A percentile compares a stretch with the other conserved stretches of the same genome.
Conservation (phyloP, 192 early-diverging fungal genomes). For the Thamnidium elegans region DNA sequence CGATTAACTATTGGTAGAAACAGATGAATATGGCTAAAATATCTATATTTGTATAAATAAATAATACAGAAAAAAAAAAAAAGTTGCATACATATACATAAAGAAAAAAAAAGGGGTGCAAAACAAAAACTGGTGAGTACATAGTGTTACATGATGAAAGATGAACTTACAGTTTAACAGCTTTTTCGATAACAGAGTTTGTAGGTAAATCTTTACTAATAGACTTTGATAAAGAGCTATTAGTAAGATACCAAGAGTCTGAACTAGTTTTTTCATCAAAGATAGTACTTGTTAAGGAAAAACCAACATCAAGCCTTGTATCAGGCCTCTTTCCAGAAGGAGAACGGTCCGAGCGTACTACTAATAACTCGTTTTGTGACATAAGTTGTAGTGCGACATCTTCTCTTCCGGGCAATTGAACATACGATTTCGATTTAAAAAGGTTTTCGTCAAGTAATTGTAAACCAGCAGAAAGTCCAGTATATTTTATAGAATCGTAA, state of each 20-base stretch:
- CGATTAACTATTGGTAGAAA: constrained; percentile 32
- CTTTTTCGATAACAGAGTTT: constrained; percentile 15
- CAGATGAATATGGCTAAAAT: constrained; percentile 30
- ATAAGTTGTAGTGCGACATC: constrained; percentile 29
- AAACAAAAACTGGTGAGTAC: neutral
- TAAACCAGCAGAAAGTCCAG: constrained; percentile 29
- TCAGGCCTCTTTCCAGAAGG: constrained; percentile 19
- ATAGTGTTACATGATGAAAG: neutral
- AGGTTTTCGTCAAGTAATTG: constrained; percentile 26
- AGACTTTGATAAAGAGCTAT: neutral
- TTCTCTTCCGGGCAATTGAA: constrained; percentile 31
- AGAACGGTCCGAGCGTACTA: constrained; percentile 27
- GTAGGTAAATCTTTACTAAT: neutral
- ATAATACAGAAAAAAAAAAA: constrained; percentile 15
- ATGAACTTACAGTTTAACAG: constrained; percentile 12
- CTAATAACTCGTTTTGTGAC: constrained; percentile 28
- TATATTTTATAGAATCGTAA: constrained; percentile 34
- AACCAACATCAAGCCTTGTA: constrained; percentile 23
- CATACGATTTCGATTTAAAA: constrained; percentile 21
- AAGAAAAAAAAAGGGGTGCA: neutral
- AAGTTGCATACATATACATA: neutral
- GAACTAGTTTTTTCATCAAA: constrained; percentile 3
- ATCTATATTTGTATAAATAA: constrained; percentile 26
- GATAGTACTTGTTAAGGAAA: constrained; percentile 24
- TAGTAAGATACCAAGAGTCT: neutral